These are phyloP conservation scores for Blastobotrys mokoenaii DNA, from an alignment of 805 yeast genomes.

Conservation along the genomic window DNA sequence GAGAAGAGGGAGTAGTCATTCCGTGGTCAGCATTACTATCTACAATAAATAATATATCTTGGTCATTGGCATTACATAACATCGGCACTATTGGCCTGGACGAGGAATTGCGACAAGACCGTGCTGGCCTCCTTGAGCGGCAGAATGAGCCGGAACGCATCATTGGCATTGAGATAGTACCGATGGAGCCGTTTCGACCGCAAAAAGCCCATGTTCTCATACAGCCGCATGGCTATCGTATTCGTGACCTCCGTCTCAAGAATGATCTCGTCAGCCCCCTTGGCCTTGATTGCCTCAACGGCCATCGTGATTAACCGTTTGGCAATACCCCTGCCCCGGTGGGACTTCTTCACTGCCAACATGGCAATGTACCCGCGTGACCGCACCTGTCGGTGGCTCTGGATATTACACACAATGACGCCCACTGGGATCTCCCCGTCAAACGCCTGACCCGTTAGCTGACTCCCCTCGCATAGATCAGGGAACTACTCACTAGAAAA, in stretches of 20 bases:
- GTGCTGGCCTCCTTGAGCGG: slow-evolving; percentile 63
- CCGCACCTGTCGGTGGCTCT: slow-evolving; percentile 63
- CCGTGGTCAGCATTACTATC: no score
- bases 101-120: slow-evolving; percentile 21
- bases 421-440: slow-evolving; percentile 48
- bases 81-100: neutral
- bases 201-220: slow-evolving; percentile 70
- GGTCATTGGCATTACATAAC: neutral
- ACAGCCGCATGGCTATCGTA: slow-evolving; percentile 55
- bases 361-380: slow-evolving; percentile 91
- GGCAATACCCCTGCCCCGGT: slow-evolving; percentile 78
- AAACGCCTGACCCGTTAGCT: slow-evolving; percentile 14
- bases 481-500: slow-evolving; percentile 34
- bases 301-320: slow-evolving; percentile 55
- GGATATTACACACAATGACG: slow-evolving; percentile 74
- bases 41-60: no score
- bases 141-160: slow-evolving; percentile 78
- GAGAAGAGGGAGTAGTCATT: no score
- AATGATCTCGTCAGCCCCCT: slow-evolving; percentile 79
- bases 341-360: slow-evolving; percentile 72
- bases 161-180: slow-evolving; percentile 87
- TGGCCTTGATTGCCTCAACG: slow-evolving; percentile 53
- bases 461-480: slow-evolving; percentile 19
- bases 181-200: slow-evolving; percentile 69
- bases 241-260: slow-evolving; percentile 88